Conservation (phyloP, 495 filamentous ascomycete genomes). For the Penicillium pancosmium region DNA sequence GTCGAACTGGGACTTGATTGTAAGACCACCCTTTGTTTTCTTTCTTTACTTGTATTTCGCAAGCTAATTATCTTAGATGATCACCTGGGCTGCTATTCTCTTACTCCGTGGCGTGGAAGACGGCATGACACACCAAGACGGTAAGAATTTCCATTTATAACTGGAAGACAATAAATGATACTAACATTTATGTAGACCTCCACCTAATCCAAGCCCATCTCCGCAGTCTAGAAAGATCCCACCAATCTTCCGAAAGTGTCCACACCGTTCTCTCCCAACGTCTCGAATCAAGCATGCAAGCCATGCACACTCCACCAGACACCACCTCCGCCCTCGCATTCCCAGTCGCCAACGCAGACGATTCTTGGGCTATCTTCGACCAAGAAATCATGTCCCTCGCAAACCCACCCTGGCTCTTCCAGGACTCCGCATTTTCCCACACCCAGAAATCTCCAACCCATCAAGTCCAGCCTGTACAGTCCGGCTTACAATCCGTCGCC, state of each 20-base stretch:
- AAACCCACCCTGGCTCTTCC: constrained; percentile 34
- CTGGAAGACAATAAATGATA: neutral
- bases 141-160: constrained; percentile 14
- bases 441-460: constrained; percentile 6
- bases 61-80: constrained; percentile 31
- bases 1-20: constrained; percentile 48
- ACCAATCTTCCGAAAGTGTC: constrained; percentile 36
- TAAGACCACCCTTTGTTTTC: constrained; percentile 9
- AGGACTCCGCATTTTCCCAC: constrained; percentile 20
- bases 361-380: constrained; percentile 45
- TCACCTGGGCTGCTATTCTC: constrained; percentile 45
- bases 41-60: neutral
- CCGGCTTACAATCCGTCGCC: neutral
- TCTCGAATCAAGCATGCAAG: constrained; percentile 39
- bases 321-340: constrained; percentile 28
- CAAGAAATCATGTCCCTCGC: constrained; percentile 41
- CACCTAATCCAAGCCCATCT: constrained; percentile 39
- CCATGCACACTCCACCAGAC: constrained; percentile 43
- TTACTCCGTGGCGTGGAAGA: constrained; percentile 44
- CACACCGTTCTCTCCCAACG: constrained; percentile 36
- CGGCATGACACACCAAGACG: constrained; percentile 41
- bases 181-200: constrained; percentile 28
- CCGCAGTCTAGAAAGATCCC: constrained; percentile 33
- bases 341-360: constrained; percentile 25
- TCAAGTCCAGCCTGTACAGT: constrained; percentile 6